Evolutionary conservation across 108 stramenopile species (phyloP).

Genomic region (Cafeteria roenbergensis): DNA sequence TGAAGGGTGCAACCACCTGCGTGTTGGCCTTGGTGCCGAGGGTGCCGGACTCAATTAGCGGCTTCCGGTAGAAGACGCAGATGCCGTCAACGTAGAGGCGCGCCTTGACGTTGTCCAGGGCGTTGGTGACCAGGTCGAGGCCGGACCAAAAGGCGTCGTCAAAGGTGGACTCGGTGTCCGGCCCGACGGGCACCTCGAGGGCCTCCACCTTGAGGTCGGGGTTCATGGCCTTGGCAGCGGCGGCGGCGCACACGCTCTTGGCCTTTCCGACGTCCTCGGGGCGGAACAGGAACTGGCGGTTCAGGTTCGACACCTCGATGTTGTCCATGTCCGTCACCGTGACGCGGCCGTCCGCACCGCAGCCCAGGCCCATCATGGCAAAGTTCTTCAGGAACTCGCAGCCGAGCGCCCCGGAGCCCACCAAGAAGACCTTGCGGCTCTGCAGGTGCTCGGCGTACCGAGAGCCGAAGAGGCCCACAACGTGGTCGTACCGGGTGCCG

Average conservation of each 20-base stretch:
- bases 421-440: constrained; percentile 57
- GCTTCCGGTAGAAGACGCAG: constrained; percentile 68
- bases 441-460: constrained; percentile 49
- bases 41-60: constrained; percentile 65
- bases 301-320: constrained; percentile 65
- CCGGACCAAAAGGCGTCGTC: constrained; percentile 64
- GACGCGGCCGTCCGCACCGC: constrained; percentile 53
- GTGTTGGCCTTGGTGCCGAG: constrained; percentile 60
- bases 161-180: constrained; percentile 59
- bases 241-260: constrained; percentile 56
- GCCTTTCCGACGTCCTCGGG: constrained; percentile 66
- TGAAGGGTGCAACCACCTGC: constrained; percentile 57
- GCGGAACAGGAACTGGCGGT: constrained; percentile 69
- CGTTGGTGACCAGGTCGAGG: constrained; percentile 63
- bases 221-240: constrained; percentile 61
- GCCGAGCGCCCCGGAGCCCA: constrained; percentile 68
- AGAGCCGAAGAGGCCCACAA: constrained; percentile 56
- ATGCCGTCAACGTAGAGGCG: constrained; percentile 52
- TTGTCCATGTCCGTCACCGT: constrained; percentile 68
- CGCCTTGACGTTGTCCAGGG: constrained; percentile 72
- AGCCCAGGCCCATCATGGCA: constrained; percentile 58
- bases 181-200: constrained; percentile 55
- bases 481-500: constrained; percentile 55
- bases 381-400: constrained; percentile 75
- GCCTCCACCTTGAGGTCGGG: constrained; percentile 48